Percentiles rank a stretch among this genome's conserved stretches.
phyloP scores from a whole-genome alignment of 306 rosid species.

The Casuarina cunninghamiana region DNA sequence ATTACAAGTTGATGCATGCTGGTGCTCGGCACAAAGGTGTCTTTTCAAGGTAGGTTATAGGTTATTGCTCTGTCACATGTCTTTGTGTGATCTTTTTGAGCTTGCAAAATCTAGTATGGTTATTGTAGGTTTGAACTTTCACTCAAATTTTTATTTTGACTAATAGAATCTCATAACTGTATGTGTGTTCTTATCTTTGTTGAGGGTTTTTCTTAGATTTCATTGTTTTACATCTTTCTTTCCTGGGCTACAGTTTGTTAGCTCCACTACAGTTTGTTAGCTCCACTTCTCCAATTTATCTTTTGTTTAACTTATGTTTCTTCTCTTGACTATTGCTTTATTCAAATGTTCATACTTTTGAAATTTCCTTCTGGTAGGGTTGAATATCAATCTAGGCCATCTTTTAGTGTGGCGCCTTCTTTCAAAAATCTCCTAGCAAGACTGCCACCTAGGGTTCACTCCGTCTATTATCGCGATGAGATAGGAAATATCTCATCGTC shows the following conservation, averaged over 20 bases:
- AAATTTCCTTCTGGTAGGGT: conserved; percentile 62
- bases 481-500: conserved; percentile 96
- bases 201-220: background rate
- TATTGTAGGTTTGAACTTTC: background rate
- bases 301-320: conserved; percentile 10
- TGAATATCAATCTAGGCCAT: conserved; percentile 77
- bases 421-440: conserved; percentile 75
- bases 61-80: conserved; percentile 13
- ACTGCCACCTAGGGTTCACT: conserved; percentile 93
- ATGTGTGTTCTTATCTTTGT: background rate
- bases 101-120: conserved; percentile 4
- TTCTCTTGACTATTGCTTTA: conserved; percentile 14
- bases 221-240: background rate
- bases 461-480: conserved; percentile 86
- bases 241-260: background rate
- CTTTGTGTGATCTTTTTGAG: background rate
- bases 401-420: conserved; percentile 67
- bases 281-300: background rate
- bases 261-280: background rate
- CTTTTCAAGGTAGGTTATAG: conserved; percentile 66
- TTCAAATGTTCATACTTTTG: conserved; percentile 12
- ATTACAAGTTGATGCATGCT: conserved; percentile 68
- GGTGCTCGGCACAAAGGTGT: conserved; percentile 97
- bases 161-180: background rate
- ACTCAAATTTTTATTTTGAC: background rate